Percentiles rank a stretch among this genome's conserved stretches.
phyloP scores from a whole-genome alignment of 345 rosid genomes.

The Syzygium jambos region DNA sequence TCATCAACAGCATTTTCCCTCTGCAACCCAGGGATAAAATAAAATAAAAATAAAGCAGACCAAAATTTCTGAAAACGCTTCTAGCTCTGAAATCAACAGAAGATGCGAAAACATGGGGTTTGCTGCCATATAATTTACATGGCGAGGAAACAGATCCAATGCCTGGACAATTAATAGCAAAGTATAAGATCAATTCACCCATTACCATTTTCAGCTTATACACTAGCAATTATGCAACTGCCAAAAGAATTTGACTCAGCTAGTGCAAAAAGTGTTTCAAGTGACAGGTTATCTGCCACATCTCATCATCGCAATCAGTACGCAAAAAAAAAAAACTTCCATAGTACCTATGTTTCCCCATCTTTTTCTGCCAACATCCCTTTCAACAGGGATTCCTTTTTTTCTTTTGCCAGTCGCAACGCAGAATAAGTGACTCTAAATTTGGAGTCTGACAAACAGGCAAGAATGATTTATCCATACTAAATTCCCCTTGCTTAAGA shows the following conservation, averaged over 20 bases:
- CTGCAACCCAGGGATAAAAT: conserved; percentile 23
- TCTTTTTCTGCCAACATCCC: neutral
- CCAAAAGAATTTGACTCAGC: neutral
- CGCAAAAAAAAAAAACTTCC: neutral
- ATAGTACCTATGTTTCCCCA: neutral
- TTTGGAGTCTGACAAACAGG: neutral
- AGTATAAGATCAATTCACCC: neutral
- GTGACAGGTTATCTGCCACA: neutral
- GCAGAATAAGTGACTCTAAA: neutral
- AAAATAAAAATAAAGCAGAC: neutral
- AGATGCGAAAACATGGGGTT: neutral
- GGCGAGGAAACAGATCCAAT: neutral
- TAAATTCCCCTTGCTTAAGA: neutral
- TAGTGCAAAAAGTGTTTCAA: neutral
- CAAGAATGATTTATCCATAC: neutral
- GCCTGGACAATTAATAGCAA: neutral
- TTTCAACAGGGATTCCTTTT: neutral
- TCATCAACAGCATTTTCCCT: conserved; percentile 71
- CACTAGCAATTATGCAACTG: neutral
- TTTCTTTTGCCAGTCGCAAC: neutral
- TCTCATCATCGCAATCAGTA: neutral
- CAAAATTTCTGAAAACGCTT: neutral
- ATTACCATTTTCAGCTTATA: neutral
- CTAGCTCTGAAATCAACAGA: too few species aligned
- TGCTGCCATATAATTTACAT: neutral